These are phyloP conservation scores for Juglanconis juglandina DNA, from an alignment of 2,329 filamentous ascomycete genomes.

Conservation along the genomic window DNA sequence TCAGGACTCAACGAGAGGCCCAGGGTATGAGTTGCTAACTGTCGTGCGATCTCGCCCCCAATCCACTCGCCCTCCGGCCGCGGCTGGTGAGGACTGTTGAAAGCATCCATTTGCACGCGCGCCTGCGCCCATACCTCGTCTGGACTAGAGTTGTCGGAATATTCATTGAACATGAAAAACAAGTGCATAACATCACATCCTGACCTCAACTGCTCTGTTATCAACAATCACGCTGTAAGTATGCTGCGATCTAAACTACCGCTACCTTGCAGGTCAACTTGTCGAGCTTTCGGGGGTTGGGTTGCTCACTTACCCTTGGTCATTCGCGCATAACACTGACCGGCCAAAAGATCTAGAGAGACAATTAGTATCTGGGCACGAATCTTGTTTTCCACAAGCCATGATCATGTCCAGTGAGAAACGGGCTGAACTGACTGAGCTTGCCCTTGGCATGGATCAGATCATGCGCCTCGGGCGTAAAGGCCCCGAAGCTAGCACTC, in stretches of 20 bases:
- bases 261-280: no score
- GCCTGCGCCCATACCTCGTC: slow-evolving; percentile 18
- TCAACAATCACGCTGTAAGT: background rate
- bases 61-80: slow-evolving; percentile 19
- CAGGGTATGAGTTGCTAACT: background rate
- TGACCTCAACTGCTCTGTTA: slow-evolving; percentile 18
- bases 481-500: background rate
- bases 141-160: slow-evolving; percentile 17
- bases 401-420: no score
- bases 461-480: background rate
- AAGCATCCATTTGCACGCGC: slow-evolving; percentile 14
- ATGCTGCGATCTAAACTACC: no score
- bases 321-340: background rate
- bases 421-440: background rate
- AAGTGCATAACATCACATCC: slow-evolving; percentile 21
- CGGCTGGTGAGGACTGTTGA: slow-evolving; percentile 12
- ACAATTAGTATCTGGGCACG: no score
- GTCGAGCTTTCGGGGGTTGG: no score
- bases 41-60: slow-evolving; percentile 16
- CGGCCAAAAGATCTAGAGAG: background rate
- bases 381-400: background rate
- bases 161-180: slow-evolving; percentile 22
- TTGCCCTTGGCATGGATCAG: background rate
- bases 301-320: background rate
- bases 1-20: background rate